Evolutionary conservation across 2,329 filamentous ascomycete species (phyloP), one percentile per base, ranked within the genome.

Genomic region (Colletotrichum tanaceti): DNA sequence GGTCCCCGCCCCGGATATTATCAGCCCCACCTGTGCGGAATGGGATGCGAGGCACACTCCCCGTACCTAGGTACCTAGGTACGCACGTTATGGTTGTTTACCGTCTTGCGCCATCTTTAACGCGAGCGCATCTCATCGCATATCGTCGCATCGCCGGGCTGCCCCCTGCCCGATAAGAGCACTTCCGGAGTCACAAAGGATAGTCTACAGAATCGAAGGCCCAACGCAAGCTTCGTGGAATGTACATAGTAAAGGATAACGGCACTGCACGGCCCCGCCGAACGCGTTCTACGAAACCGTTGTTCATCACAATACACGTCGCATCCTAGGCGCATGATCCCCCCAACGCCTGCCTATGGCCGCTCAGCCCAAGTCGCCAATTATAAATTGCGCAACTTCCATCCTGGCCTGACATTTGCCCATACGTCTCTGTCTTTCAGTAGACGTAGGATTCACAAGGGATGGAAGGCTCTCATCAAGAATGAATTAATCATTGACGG

Each of bases 21-120:
- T 38, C 10, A n/a, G 7, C 54, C 20, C 32, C n/a, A 22, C 49
- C 55, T 22, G 61, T 43, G 65, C 65, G 61, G 62, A 65, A 65
- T 57, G 55, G 63, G 66, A 65, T 46, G 62, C 50, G 55, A 50
- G 53, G 57, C 62, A 44, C 61, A 59, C 59, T 59, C 54, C 41
- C 46, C 44, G 46, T 43, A 46, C 46, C 35, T 59, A 3, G 4
- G 2, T 24, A 24, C 24, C n/a, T n/a, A n/a, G n/a, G n/a, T n/a
- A n/a, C n/a, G n/a, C n/a, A n/a, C n/a, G n/a, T n/a, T 38, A 14
- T 49, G 43, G 28, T 18, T 20, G 24, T 28, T 50, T 46, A 60
- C 58, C 58, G 58, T 60, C 46, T 52, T 38, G 46, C 44, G n/a
- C 44, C 9, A 44, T 59, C 54, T 53, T 32, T 54, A 35, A 55